phyloP scores from a whole-genome alignment of 371 early-diverging fungal genomes.

The Nematocida major region DNA sequence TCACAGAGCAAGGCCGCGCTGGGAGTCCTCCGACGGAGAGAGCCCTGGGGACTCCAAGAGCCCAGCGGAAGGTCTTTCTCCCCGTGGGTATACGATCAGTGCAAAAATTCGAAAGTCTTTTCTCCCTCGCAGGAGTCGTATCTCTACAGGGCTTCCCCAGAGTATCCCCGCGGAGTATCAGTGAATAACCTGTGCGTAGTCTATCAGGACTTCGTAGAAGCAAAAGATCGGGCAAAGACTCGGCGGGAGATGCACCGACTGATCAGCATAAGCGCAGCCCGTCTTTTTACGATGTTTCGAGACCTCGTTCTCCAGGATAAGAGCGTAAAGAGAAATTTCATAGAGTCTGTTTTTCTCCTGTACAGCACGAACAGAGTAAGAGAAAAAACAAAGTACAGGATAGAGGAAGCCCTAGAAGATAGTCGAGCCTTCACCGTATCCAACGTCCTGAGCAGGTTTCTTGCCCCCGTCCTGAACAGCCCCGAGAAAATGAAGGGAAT shows the following conservation, averaged over 20 bases:
- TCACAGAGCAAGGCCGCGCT: no score
- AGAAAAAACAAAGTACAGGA: constrained; percentile 50
- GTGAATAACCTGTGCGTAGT: no score
- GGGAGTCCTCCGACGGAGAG: no score
- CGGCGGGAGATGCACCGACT: neutral
- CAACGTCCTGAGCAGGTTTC: constrained; percentile 46
- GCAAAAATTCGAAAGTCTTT: no score
- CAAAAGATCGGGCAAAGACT: no score
- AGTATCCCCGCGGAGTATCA: no score
- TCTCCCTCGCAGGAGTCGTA: no score
- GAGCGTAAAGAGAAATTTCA: constrained; percentile 52
- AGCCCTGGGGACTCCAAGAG: no score
- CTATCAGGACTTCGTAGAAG: no score
- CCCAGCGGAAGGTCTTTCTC: no score
- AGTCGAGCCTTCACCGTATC: constrained; percentile 45
- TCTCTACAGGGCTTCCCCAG: no score
- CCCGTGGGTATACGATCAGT: no score
- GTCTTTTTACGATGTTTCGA: constrained; percentile 1
- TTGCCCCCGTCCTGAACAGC: constrained; percentile 22
- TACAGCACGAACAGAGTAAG: constrained; percentile 38
- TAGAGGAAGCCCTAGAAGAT: constrained; percentile 19
- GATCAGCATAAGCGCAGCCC: neutral
- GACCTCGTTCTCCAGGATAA: constrained; percentile 1
- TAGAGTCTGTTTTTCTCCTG: constrained; percentile 35
- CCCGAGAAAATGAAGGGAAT: constrained; percentile 12